These are phyloP conservation scores for Talaromyces ruber DNA, from an alignment of 495 filamentous ascomycete species.

Conservation along the genomic window DNA sequence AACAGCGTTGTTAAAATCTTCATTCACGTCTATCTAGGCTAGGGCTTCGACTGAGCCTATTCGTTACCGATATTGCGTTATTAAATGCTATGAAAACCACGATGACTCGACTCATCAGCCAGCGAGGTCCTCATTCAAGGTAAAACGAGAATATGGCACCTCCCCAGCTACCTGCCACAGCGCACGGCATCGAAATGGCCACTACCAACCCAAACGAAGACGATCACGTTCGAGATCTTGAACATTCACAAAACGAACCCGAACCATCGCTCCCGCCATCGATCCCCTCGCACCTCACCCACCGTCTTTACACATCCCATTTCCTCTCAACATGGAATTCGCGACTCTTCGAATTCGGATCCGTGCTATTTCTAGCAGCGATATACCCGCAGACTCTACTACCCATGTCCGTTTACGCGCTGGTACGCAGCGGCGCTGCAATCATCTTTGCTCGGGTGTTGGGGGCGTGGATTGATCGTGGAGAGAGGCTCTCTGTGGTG, in stretches of 20 bases:
- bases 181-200: neutral
- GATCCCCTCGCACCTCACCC: neutral
- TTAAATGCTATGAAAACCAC: neutral
- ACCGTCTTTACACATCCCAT: slow-evolving; percentile 41
- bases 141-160: neutral
- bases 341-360: slow-evolving; percentile 49
- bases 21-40: neutral
- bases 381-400: slow-evolving; percentile 40
- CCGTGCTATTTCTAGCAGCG: slow-evolving; percentile 44
- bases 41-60: neutral
- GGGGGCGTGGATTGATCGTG: slow-evolving; percentile 29
- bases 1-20: neutral
- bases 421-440: slow-evolving; percentile 9
- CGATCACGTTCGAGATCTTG: neutral
- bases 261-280: neutral
- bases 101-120: neutral
- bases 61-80: neutral
- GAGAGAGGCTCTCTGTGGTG: slow-evolving; percentile 35
- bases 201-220: neutral
- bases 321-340: slow-evolving; percentile 60
- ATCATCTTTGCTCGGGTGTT: slow-evolving; percentile 20
- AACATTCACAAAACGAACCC: neutral
- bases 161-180: neutral
- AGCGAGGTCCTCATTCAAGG: neutral
- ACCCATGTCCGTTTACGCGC: slow-evolving; percentile 16